Evolutionary conservation across 1,284 basidiomycete genomes (phyloP).

Genomic region (Leccinum insolens): DNA sequence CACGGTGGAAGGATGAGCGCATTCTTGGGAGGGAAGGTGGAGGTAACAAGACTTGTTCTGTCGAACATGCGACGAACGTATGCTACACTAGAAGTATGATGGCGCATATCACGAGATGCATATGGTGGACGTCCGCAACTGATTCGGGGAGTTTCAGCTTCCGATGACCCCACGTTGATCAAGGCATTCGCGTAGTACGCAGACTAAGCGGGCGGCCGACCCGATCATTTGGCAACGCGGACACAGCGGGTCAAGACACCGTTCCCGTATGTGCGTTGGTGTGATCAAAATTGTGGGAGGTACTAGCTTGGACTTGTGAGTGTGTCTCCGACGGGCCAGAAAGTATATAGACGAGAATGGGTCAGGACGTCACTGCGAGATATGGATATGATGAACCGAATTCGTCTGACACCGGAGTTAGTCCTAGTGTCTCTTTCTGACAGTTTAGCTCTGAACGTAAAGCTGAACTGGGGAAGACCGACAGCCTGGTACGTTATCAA

Average conservation of each 20-base stretch:
- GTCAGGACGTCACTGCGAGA: slow-evolving; percentile 14
- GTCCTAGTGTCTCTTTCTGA: neutral
- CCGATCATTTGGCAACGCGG: slow-evolving; percentile 14
- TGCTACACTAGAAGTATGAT: slow-evolving; percentile 12
- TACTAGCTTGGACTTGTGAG: neutral
- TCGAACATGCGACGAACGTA: slow-evolving; percentile 23
- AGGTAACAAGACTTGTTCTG: slow-evolving; percentile 3
- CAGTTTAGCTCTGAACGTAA: neutral
- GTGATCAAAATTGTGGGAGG: slow-evolving; percentile 12
- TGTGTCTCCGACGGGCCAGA: neutral
- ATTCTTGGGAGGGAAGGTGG: slow-evolving; percentile 4
- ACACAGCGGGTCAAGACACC: slow-evolving; percentile 14
- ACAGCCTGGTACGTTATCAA: neutral
- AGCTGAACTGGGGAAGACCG: neutral
- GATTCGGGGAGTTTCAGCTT: neutral
- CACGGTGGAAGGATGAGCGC: slow-evolving; percentile 12
- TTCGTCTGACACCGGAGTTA: neutral
- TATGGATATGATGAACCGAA: neutral
- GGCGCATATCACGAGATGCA: neutral
- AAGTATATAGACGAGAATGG: slow-evolving; percentile 5
- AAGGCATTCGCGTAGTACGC: slow-evolving; percentile 7
- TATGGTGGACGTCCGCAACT: neutral
- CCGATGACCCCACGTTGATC: slow-evolving; percentile 14
- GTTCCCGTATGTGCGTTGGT: slow-evolving; percentile 4
- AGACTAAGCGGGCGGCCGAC: slow-evolving; percentile 1